Evolutionary conservation across 495 filamentous ascomycete genomes (phyloP), one percentile per base, ranked within the genome.

Genomic region (Aspergillus bridgeri): DNA sequence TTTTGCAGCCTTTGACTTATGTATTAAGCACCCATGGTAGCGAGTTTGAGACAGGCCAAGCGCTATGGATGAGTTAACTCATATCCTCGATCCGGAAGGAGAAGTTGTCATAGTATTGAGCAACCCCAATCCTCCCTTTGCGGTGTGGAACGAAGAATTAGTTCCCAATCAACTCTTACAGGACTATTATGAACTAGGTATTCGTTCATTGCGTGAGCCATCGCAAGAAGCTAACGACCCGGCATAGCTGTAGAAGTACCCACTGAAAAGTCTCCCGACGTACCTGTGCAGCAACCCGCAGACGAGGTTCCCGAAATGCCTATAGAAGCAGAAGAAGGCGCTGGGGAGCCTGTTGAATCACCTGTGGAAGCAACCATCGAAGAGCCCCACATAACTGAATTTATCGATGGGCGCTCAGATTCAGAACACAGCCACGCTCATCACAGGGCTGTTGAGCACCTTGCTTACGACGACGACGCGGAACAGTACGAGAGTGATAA

Each of bases 11-110:
- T 27, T 7, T 27, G 25, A 27, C 25, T 27, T 27, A 27, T 27
- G 25, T n/a, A n/a, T n/a, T n/a, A n/a, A 27, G 25, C 25, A 27
- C 25, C 25, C 25, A 27, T 7, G 25, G 25, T 27, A 27, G 7
- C 25, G 7, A 27, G 25, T 27, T 24, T 23, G n/a, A 42, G 23
- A 20, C 44, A 13, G 43, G 33, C 9, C 45, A 49, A 49, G 3
- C 23, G 21, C 27, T 20, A 62, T 62, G 60, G 33, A 56, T 21
- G n/a, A 50, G 45, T 38, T 29, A 22, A 56, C 56, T 20, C 44
- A 64, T 42, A 38, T 58, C n/a, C 42, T 60, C 5, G 62, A 65
- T 54, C 59, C 62, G 18, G 59, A 65, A 42, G 59, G 63, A 13
- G 60, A 65, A 43, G 57, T 65, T 22, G 51, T 58, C 2, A 56